Conservation (phyloP, 192 early-diverging fungal species). For the Spinellus fusiger region DNA sequence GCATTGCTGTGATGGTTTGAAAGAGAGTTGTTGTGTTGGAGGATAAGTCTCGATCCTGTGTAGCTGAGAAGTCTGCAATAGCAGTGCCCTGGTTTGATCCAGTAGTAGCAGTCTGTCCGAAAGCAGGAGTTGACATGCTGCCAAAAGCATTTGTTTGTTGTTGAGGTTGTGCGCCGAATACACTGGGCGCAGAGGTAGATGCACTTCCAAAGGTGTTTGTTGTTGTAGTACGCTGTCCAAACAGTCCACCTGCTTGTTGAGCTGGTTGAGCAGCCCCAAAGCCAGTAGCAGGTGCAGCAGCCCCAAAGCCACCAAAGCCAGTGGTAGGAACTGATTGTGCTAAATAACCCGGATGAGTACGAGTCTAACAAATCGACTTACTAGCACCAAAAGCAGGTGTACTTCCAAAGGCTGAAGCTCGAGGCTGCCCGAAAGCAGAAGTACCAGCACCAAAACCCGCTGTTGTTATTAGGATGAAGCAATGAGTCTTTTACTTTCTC, state of each 20-base stretch:
- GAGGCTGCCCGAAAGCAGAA: slow-evolving; percentile 20
- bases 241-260: slow-evolving; percentile 16
- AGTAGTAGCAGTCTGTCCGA: slow-evolving; percentile 26
- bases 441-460: slow-evolving; percentile 7
- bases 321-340: background rate
- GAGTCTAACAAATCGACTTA: background rate
- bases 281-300: slow-evolving; percentile 21
- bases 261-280: slow-evolving; percentile 37
- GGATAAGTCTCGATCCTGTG: slow-evolving; percentile 40
- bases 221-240: slow-evolving; percentile 26
- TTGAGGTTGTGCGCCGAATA: slow-evolving; percentile 33
- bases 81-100: slow-evolving; percentile 45
- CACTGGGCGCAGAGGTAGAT: slow-evolving; percentile 8
- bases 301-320: slow-evolving; percentile 17
- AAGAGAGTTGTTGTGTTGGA: slow-evolving; percentile 55
- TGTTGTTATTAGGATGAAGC: background rate
- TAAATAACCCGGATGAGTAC: background rate
- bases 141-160: slow-evolving; percentile 39
- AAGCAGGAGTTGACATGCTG: slow-evolving; percentile 31
- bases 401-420: slow-evolving; percentile 37
- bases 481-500: background rate
- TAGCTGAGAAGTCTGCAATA: slow-evolving; percentile 47
- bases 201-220: slow-evolving; percentile 39
- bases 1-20: slow-evolving; percentile 78
- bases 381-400: slow-evolving; percentile 28